These are phyloP conservation scores for Pythium sukuiense DNA, from an alignment of 352 stramenopile genomes.

Conservation along the genomic window DNA sequence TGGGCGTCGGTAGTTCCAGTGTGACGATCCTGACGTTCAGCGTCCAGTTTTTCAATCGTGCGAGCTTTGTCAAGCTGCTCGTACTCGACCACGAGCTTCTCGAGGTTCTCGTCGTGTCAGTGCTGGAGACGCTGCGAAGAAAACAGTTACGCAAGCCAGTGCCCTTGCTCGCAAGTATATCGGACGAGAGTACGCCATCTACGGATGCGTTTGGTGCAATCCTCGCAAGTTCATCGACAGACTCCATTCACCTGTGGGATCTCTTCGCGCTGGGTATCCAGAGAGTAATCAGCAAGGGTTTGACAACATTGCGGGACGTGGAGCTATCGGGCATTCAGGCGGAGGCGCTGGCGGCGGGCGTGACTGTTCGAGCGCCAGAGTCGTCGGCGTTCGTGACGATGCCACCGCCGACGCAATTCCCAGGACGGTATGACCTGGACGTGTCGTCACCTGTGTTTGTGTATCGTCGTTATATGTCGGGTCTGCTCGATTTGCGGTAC, in stretches of 20 bases:
- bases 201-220: conserved; percentile 1
- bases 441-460: conserved; percentile 91
- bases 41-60: conserved; percentile 99
- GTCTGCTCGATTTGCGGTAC: conserved; percentile 97
- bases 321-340: conserved; percentile 43
- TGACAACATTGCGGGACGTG: conserved; percentile 45
- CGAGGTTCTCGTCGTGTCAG: conserved; percentile 66
- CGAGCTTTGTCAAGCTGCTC: conserved; percentile 93
- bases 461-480: conserved; percentile 94
- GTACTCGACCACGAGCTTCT: conserved; percentile 71
- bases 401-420: conserved; percentile 55
- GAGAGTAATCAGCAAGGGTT: conserved; percentile 24
- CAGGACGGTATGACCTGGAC: conserved; percentile 62
- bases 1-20: conserved; percentile 67
- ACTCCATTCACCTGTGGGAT: conserved; percentile 52
- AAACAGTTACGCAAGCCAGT: conserved; percentile 29
- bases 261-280: conserved; percentile 68
- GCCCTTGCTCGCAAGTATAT: background rate
- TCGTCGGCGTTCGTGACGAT: conserved; percentile 54
- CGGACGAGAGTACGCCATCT: background rate
- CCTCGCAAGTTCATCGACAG: background rate
- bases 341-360: conserved; percentile 37
- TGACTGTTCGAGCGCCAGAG: conserved; percentile 39
- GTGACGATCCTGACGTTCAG: conserved; percentile 93
- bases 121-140: conserved; percentile 69